Base-by-base conservation (phyloP, 768 basidiomycete species). In the Infundibulicybe gibba region DNA sequence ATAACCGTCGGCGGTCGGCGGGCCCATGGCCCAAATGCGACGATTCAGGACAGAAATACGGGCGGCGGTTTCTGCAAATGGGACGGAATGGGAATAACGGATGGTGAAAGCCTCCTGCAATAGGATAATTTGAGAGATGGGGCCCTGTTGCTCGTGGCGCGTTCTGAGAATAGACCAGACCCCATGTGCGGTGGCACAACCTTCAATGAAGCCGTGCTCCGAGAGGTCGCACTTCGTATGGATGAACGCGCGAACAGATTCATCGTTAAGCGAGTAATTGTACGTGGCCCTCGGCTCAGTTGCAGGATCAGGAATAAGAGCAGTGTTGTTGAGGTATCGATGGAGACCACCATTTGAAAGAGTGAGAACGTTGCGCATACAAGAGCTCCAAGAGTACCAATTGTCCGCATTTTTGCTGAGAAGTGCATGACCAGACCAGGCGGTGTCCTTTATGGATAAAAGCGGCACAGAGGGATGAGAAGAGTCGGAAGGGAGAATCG, bases 21-120 rank as follows among this genome's bases (percentile, higher is more conserved):
- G 33, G 2, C 56, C 57, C 32, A 57, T 54, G 10, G 56, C 54
- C 32, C 45, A 59, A 5, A 61, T 49, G 16, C 42, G 49, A 2
- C 41, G 33, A 30, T 50, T 37, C 15, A 61, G 45, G 3, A 59
- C 31, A 6, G 35, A 21, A 8, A 61, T 31, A 10, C 41, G 16
- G 3, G 17, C 39, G 15, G 39, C 47, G 3, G 44, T 48, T 1
- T 2, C 16, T 4, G 51, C 16, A 20, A 59, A 44, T 0, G 32
- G 33, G 13, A 47, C 49, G 11, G 13, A 21, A 1, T 35, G 30
- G 1, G 34, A 32, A 21, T 51, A 57, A 10, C 43, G 37, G 6
- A 56, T 41, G 3, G 19, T 15, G 8, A 58, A 39, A 2, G 50
- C 47, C 4, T 55, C 49, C 6, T 60, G 45, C 1, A 62, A 49